These are phyloP conservation scores for Phanerochaete sordida DNA, from an alignment of 768 basidiomycete species.

Conservation along the genomic window DNA sequence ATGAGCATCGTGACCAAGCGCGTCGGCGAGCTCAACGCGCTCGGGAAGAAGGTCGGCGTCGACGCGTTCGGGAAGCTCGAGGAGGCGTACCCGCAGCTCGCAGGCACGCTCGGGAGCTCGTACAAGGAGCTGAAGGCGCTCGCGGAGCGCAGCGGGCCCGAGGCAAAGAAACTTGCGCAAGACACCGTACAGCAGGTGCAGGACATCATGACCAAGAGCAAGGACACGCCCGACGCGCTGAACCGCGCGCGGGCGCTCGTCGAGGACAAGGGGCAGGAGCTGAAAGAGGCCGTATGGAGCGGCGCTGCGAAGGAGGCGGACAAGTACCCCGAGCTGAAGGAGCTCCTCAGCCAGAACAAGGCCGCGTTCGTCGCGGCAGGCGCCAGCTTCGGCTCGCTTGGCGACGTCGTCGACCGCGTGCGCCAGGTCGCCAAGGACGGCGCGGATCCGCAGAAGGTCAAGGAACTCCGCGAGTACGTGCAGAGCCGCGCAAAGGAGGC, in stretches of 20 bases:
- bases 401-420: conserved; percentile 25
- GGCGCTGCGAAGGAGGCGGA: conserved; percentile 23
- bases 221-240: conserved; percentile 21
- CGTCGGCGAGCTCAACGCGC: conserved; percentile 25
- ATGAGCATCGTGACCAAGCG: conserved; percentile 23
- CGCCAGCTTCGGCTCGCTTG: conserved; percentile 9
- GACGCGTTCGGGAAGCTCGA: conserved; percentile 23
- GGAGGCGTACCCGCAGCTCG: conserved; percentile 27
- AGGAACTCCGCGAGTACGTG: conserved; percentile 27
- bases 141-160: conserved; percentile 24
- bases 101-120: conserved; percentile 27
- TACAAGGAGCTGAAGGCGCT: conserved; percentile 26
- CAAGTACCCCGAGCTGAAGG: conserved; percentile 24
- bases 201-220: conserved; percentile 27
- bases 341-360: conserved; percentile 24
- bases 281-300: conserved; percentile 21
- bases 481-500: conserved; percentile 25
- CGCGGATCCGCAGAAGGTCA: conserved; percentile 24
- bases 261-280: conserved; percentile 23
- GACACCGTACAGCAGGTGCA: conserved; percentile 23
- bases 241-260: conserved; percentile 22
- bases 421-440: conserved; percentile 21
- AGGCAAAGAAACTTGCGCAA: conserved; percentile 29
- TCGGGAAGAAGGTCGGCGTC: conserved; percentile 27
- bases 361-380: conserved; percentile 22